Conservation (phyloP, 305 asterid species). For the Fraxinus greggii region DNA sequence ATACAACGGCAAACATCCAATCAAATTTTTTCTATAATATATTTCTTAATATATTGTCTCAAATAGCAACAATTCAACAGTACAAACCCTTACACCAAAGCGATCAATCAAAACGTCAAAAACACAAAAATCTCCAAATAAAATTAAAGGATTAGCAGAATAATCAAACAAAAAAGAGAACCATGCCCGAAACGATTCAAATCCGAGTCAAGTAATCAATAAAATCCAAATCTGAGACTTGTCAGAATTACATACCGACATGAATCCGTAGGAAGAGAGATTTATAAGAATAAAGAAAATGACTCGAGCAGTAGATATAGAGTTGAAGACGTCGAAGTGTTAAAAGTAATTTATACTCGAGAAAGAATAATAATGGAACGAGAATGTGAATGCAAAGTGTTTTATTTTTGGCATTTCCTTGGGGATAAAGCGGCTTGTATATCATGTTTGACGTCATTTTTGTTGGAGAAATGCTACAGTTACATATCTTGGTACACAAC, state of each 20-base stretch:
- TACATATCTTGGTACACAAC: no score
- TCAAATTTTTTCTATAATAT: background rate
- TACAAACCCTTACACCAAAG: conserved; percentile 19
- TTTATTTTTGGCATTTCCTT: background rate
- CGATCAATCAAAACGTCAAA: conserved; percentile 27
- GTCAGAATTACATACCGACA: conserved; percentile 25
- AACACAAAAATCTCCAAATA: conserved; percentile 12
- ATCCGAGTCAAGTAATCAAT: conserved; percentile 17
- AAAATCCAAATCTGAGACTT: conserved; percentile 4
- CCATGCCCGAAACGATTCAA: conserved; percentile 14
- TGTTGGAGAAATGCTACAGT: no score
- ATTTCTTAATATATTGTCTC: background rate
- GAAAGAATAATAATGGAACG: background rate
- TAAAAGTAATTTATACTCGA: background rate
- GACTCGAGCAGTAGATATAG: conserved; percentile 16
- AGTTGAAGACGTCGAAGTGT: background rate
- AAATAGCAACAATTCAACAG: conserved; percentile 12
- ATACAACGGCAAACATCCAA: conserved; percentile 21
- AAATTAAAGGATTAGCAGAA: background rate
- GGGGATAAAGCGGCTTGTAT: no score
- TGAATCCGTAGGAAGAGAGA: conserved; percentile 19
- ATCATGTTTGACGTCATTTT: no score
- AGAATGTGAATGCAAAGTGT: background rate
- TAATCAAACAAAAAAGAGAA: background rate
- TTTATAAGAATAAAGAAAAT: conserved; percentile 8